These are phyloP conservation scores for Chlorencoelia australis DNA, from an alignment of 2,329 filamentous ascomycete genomes.

Conservation along the genomic window DNA sequence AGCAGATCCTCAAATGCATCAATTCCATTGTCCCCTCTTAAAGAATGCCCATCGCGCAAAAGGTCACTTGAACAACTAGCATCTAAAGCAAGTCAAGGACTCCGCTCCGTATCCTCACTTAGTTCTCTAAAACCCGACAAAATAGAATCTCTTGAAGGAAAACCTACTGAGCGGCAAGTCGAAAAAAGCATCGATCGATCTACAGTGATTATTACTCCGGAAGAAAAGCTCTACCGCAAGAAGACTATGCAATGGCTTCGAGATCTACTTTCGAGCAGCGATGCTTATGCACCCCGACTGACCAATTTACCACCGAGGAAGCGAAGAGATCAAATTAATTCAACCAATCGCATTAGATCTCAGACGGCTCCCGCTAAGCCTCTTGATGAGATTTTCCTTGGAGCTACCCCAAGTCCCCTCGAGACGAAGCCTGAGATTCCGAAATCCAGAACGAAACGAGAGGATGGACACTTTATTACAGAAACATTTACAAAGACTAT, in stretches of 20 bases:
- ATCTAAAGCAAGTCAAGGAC: not conserved
- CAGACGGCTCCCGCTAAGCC: conserved; percentile 9
- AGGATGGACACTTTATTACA: conserved; percentile 12
- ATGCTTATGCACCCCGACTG: conserved; percentile 20
- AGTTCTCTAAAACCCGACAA: too few relatives aligned
- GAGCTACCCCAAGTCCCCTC: conserved; percentile 4
- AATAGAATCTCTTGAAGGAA: too few relatives aligned
- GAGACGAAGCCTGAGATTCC: conserved; percentile 2
- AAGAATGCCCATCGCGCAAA: not conserved
- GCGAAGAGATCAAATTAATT: conserved; percentile 6
- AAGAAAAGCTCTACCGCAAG: conserved; percentile 10
- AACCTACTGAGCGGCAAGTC: too few relatives aligned
- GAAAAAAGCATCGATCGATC: too few relatives aligned
- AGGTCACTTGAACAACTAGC: not conserved
- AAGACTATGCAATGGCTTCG: conserved; percentile 23
- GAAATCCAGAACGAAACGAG: conserved; percentile 3
- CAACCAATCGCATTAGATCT: conserved; percentile 6
- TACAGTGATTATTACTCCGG: conserved; percentile 5
- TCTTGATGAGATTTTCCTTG: conserved; percentile 12
- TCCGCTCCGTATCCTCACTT: not conserved
- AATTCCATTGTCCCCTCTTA: too few relatives aligned
- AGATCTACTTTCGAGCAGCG: conserved; percentile 19
- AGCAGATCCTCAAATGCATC: too few relatives aligned
- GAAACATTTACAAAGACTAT: conserved; percentile 28
- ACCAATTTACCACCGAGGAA: conserved; percentile 22